phyloP scores from a whole-genome alignment of 768 basidiomycete species.

The Hirschioporus abietinus region DNA sequence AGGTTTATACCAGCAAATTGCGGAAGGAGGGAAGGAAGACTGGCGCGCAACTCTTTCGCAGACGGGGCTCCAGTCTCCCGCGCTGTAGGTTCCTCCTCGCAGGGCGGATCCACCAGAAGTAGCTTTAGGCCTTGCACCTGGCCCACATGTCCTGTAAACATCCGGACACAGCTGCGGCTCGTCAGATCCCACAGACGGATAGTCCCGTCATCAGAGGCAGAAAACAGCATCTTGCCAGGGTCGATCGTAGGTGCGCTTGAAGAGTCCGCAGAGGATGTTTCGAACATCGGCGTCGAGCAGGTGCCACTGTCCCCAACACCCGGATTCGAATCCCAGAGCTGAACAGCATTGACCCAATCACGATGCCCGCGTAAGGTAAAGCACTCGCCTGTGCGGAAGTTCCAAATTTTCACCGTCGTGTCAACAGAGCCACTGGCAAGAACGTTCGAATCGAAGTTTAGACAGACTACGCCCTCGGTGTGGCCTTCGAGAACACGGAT shows the following conservation, averaged over 20 bases:
- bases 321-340: conserved; percentile 76
- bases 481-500: conserved; percentile 88
- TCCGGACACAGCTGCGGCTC: conserved; percentile 70
- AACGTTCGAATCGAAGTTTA: conserved; percentile 88
- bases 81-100: conserved; percentile 16
- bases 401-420: conserved; percentile 93
- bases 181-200: conserved; percentile 94
- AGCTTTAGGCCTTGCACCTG: conserved; percentile 92
- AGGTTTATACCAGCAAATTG: conserved; percentile 12
- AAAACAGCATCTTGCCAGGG: conserved; percentile 93
- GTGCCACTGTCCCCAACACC: conserved; percentile 21
- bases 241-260: conserved; percentile 49
- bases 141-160: conserved; percentile 85
- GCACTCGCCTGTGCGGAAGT: conserved; percentile 84
- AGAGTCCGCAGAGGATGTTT: conserved; percentile 16
- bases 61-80: conserved; percentile 4
- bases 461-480: conserved; percentile 83
- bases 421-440: conserved; percentile 93
- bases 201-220: conserved; percentile 90
- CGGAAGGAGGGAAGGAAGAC: conserved; percentile 13
- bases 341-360: conserved; percentile 96
- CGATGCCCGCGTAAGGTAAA: conserved; percentile 90
- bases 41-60: conserved; percentile 11
- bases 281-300: conserved; percentile 26
- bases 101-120: conserved; percentile 57